These are phyloP conservation scores for Parascedosporium putredinis DNA, from an alignment of 2,329 filamentous ascomycete genomes.

Conservation along the genomic window DNA sequence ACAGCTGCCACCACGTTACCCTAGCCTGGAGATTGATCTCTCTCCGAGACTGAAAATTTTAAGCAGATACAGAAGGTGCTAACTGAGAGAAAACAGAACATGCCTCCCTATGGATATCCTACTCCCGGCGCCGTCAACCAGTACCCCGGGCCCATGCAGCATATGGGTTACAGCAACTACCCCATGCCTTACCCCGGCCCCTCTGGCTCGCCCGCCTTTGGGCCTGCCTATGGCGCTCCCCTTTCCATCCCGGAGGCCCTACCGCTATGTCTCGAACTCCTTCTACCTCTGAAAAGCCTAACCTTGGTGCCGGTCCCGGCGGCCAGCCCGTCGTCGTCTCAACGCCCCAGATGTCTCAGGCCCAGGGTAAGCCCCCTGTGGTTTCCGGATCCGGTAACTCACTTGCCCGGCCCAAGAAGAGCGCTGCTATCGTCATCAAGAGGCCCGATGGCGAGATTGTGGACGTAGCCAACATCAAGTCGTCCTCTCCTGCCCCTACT, in stretches of 20 bases:
- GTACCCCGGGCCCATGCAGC: slow-evolving; percentile 24
- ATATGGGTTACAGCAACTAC: slow-evolving; percentile 32
- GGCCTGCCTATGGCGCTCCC: slow-evolving; percentile 33
- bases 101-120: slow-evolving; percentile 39
- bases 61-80: slow-evolving; percentile 68
- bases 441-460: slow-evolving; percentile 70
- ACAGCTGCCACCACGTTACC: slow-evolving; percentile 13
- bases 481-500: slow-evolving; percentile 45
- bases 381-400: slow-evolving; percentile 43
- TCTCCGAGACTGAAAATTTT: slow-evolving; percentile 59
- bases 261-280: slow-evolving; percentile 72
- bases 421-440: slow-evolving; percentile 73
- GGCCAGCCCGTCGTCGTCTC: slow-evolving; percentile 47
- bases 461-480: slow-evolving; percentile 53
- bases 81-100: slow-evolving; percentile 54
- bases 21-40: slow-evolving; percentile 45
- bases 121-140: slow-evolving; percentile 31
- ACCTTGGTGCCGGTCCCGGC: slow-evolving; percentile 55
- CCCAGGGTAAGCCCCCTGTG: slow-evolving; percentile 15
- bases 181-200: slow-evolving; percentile 36
- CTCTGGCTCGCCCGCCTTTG: slow-evolving; percentile 39
- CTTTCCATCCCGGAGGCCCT: slow-evolving; percentile 35
- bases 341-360: slow-evolving; percentile 22
- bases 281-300: slow-evolving; percentile 48
- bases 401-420: slow-evolving; percentile 50